Evolutionary conservation across 495 filamentous ascomycete species (phyloP).

Genomic region (Entonaema liquescens): DNA sequence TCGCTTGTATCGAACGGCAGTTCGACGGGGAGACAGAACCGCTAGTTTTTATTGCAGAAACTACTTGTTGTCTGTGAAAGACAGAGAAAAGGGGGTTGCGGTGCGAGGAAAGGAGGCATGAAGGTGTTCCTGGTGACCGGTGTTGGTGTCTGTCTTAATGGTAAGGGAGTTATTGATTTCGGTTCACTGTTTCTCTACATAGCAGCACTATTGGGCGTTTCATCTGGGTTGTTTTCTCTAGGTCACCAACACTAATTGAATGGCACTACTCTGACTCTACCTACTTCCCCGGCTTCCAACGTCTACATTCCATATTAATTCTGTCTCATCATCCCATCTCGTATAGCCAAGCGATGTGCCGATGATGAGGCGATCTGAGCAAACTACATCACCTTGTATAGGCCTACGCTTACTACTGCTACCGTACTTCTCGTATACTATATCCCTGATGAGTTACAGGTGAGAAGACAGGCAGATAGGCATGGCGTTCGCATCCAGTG

Average conservation of each 20-base stretch:
- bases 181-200: slow-evolving; percentile 28
- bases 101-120: slow-evolving; percentile 12
- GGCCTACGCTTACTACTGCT: neutral
- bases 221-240: slow-evolving; percentile 16
- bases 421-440: neutral
- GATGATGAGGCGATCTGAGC: neutral
- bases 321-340: neutral
- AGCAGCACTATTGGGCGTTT: slow-evolving; percentile 35
- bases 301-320: neutral
- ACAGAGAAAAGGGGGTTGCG: neutral
- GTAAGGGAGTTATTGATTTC: slow-evolving; percentile 22
- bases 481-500: slow-evolving; percentile 2
- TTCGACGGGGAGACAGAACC: slow-evolving; percentile 18
- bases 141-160: slow-evolving; percentile 16
- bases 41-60: neutral
- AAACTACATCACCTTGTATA: neutral
- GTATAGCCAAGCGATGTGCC: neutral
- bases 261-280: slow-evolving; percentile 16
- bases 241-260: slow-evolving; percentile 28
- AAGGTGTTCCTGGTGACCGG: slow-evolving; percentile 32
- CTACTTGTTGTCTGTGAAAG: slow-evolving; percentile 1
- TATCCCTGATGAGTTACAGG: slow-evolving; percentile 1
- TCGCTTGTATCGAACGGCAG: neutral
- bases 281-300: neutral
- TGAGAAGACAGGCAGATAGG: slow-evolving; percentile 1